Base-by-base conservation (phyloP, 2,329 filamentous ascomycete species). In the Hymenoscyphus fraxineus region DNA sequence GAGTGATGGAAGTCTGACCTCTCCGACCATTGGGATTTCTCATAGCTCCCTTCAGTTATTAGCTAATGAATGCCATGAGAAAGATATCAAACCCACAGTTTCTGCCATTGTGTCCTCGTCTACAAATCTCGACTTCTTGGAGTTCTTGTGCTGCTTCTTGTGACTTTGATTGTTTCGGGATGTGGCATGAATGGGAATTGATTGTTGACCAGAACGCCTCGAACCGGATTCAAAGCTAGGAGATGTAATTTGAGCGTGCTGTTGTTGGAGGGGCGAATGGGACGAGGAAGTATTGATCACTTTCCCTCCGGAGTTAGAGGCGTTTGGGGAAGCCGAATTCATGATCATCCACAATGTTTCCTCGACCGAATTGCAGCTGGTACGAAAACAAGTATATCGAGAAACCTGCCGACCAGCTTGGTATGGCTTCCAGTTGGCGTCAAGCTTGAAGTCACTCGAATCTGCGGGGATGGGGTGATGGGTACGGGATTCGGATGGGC, bases 1-100 rank as follows among this genome's bases (percentile, higher is more conserved):
- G 95, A 51, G 95, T 98, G 75, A 99, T 99, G 73, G 92, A 96
- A 62, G 93, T 97, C 78, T 97, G 94, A 62, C 95, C 95, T 73
- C 95, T 92, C 65, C 95, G 89, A 72, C 87, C 87, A 71, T 80
- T 87, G 66, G 84, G 84, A 88, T 89, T 78, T 82, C 83, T 78
- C 82, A 82, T 85, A 84, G 72, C 70, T 61, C 66, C 65, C 69
- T 71, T 59, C 16, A 15, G 41, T 10, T 55, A 64, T 69, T 61
- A 70, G 70, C 63, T 61, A 58, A 38, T 13, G 19, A 27, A 41
- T 27, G 31, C 7, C 44, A n/a, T 22, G 15, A 27, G 39, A 38
- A 35, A 57, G 54, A 62, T 55, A 58, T 39, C 22, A 32, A n/a
- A 47, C 85, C 77, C 80, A 93, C 85, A 71, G 84, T 82, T 80